phyloP scores from a whole-genome alignment of 78 protist genomes.

The Dictyostelium brefeldianum region DNA sequence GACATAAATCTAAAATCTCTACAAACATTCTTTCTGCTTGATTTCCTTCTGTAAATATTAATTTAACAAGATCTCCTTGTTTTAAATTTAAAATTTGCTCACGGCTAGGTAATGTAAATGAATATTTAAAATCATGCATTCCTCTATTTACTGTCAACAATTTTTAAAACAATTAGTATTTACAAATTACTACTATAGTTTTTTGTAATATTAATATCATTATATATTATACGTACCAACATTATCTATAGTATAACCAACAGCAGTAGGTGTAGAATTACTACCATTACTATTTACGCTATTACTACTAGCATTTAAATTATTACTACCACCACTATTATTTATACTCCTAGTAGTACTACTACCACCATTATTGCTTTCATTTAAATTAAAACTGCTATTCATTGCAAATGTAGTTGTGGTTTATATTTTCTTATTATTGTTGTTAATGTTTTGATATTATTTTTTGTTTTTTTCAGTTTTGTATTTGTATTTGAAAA shows the following conservation, averaged over 20 bases:
- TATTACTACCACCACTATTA: neutral
- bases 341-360: neutral
- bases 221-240: constrained; percentile 10
- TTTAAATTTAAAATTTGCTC: constrained; percentile 13
- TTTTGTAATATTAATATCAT: too few relatives aligned
- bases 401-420: neutral
- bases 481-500: constrained; percentile 5
- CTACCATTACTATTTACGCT: neutral
- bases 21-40: constrained; percentile 52
- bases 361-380: neutral
- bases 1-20: neutral
- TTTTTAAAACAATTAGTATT: neutral
- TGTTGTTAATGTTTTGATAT: neutral
- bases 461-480: neutral
- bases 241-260: constrained; percentile 12
- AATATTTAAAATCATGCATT: constrained; percentile 20
- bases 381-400: neutral
- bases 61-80: constrained; percentile 57
- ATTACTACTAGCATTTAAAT: neutral
- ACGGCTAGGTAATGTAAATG: constrained; percentile 34
- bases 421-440: neutral
- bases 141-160: constrained; percentile 5
- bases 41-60: constrained; percentile 33
- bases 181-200: too few relatives aligned
- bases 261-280: neutral